Percentiles rank a stretch among this genome's conserved stretches.
These are phyloP conservation scores for Debaryomyces coudertii DNA, from an alignment of 1,139 yeast species.

Conservation along the genomic window DNA sequence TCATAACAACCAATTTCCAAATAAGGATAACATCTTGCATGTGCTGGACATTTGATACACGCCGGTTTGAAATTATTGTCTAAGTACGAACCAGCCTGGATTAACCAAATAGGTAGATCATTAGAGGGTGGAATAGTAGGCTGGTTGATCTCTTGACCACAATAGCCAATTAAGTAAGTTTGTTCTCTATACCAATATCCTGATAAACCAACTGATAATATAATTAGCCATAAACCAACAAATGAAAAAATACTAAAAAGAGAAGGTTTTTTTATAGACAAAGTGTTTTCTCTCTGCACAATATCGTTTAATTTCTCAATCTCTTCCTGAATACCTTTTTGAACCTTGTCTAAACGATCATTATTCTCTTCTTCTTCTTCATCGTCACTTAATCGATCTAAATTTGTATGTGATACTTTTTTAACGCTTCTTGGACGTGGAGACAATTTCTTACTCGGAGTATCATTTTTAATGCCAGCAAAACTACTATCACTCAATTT, in stretches of 20 bases:
- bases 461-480: not conserved
- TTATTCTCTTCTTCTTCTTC: constrained; percentile 14
- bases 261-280: constrained; percentile 9
- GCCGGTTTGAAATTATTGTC: constrained; percentile 53
- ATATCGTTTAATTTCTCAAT: constrained; percentile 8
- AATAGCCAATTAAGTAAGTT: constrained; percentile 61
- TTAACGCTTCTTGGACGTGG: constrained; percentile 1
- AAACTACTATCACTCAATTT: constrained; percentile 11
- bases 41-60: constrained; percentile 79
- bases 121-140: constrained; percentile 34
- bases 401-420: not conserved
- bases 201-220: constrained; percentile 33
- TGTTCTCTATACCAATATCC: constrained; percentile 68
- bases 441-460: not conserved
- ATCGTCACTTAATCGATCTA: constrained; percentile 6
- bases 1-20: constrained; percentile 68
- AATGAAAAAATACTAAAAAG: constrained; percentile 15
- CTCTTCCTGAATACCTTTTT: constrained; percentile 2
- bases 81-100: constrained; percentile 32
- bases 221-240: constrained; percentile 31
- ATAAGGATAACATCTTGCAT: constrained; percentile 71
- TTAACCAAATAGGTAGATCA: constrained; percentile 20
- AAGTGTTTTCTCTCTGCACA: not conserved
- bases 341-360: constrained; percentile 9
- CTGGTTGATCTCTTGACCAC: constrained; percentile 59